Evolutionary conservation across 2,329 filamentous ascomycete species (phyloP), one percentile per base, ranked within the genome.

Genomic region (Leptographium procerum): DNA sequence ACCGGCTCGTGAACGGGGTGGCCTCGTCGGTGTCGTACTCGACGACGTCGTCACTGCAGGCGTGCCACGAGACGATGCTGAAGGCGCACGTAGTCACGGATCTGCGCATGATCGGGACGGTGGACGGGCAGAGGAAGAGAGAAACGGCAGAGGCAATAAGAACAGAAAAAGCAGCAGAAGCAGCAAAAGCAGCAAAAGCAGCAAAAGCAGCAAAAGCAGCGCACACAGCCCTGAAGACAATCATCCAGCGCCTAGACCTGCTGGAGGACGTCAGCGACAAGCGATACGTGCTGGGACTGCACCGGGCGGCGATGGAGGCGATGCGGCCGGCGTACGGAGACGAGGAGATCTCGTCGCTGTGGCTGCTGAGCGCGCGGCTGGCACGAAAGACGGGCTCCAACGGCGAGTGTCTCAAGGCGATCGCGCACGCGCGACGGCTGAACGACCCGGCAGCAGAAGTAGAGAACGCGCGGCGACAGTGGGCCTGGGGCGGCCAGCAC

Each of bases 191-290:
- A 11, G 16, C 19, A 6, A 26, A 11, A 16, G 5, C 16, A 24
- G 43, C 54, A 48, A 3, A 2, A 4, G 19, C 33, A 50, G n/a
- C 11, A 73, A 77, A 71, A 73, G 10, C 71, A 77, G 56, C 68
- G 72, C 52, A 70, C 71, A 48, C 71, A 72, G 53, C 47, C 10
- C 69, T 87, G 8, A 75, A 78, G 55, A 78, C 78, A 26, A 70
- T 96, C 6, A 80, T 87, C 61, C 83, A 87, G 52, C 85, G 94
- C n/a, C 75, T 99, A n/a, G 88, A 91, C 64, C 80, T 95, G 1
- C 76, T 99, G 2, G 94, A 95, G 0, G 89, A 94, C 66, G 86
- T 91, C 43, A 83, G 85, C 56, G 91, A 99, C 69, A 99, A 99
- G 69, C 92, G 96, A 68, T 97, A 95, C 68, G 73, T 99, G 11